Evolutionary conservation across 2,329 filamentous ascomycete species (phyloP), one percentile per base, ranked within the genome.

Genomic region (Alternaria conjuncta): DNA sequence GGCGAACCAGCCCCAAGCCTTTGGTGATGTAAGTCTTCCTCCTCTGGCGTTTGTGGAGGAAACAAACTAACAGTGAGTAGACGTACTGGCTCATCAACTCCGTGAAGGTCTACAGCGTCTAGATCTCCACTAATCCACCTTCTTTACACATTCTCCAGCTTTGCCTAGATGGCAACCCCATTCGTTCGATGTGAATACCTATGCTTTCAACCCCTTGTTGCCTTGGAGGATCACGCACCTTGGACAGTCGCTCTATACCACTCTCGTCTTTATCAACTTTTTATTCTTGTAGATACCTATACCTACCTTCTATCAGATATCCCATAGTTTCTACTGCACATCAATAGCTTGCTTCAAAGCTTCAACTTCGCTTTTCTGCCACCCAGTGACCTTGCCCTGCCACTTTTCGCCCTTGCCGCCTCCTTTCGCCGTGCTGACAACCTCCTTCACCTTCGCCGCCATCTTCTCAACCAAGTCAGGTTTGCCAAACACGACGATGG

Each of bases 51-150:
- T 20, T 6, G 4, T 5, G 13, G 3, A 2, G 4, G 0, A 28
- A 13, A 13, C 5, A 5, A 45, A 49, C 71, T 76, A 26, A 76
- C 47, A 6, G 5, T 47, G 3, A 6, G 18, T 46, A 77, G 74
- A 73, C 67, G 3, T 81, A 81, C 64, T 81, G 79, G 79, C 67
- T 80, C 25, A 65, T 81, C 49, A 81, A 81, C 60, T 80, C 75
- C 1, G 64, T 81, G 45, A 80, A 79, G 61, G 78, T 81, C 5
- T 81, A 79, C 64, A 78, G 69, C 43, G 76, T 73, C 13, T 79
- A 60, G 70, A 12, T 11, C 3, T 3, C 5, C 21, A 25, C 6
- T 10, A 20, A 43, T 6, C n/a, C 12, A 11, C 46, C 10, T 47
- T 23, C 5, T 18, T 15, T 5, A n/a, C n/a, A 4, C 49, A 13